A percentile compares a stretch with the other conserved stretches of the same genome.
Evolutionary conservation across 768 basidiomycete species (phyloP).

Genomic region (Chalciporus pseudorubinellus): DNA sequence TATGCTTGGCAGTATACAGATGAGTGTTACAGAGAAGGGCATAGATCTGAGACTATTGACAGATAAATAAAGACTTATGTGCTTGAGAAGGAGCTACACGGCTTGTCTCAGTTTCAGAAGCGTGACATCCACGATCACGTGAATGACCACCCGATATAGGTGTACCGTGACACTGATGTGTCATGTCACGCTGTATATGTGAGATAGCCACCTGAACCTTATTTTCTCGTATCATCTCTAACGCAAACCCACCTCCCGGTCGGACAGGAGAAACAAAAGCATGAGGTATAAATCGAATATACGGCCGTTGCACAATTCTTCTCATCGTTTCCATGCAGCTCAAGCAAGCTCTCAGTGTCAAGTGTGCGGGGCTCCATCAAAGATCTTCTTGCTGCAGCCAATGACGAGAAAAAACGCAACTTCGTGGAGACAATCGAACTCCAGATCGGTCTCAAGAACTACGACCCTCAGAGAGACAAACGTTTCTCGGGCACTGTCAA

Average conservation of each 20-base stretch:
- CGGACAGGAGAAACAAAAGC: constrained; percentile 23
- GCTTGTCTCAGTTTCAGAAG: constrained; percentile 8
- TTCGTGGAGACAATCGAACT: constrained; percentile 96
- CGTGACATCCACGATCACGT: constrained; percentile 24
- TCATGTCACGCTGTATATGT: constrained; percentile 38
- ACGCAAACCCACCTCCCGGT: constrained; percentile 7
- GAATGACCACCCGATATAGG: background rate
- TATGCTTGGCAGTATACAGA: background rate
- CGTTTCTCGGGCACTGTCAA: constrained; percentile 99
- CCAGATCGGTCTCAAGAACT: constrained; percentile 97
- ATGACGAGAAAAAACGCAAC: constrained; percentile 87
- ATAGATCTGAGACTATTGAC: constrained; percentile 11
- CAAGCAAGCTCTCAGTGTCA: constrained; percentile 94
- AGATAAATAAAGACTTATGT: constrained; percentile 6
- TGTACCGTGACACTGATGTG: constrained; percentile 16
- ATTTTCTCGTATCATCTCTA: constrained; percentile 25
- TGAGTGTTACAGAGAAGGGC: background rate
- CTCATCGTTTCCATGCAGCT: constrained; percentile 19
- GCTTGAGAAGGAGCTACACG: constrained; percentile 1
- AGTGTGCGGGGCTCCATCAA: constrained; percentile 99
- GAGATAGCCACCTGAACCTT: constrained; percentile 32
- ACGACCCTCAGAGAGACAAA: constrained; percentile 99
- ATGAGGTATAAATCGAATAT: constrained; percentile 27
- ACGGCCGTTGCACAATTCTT: no score
- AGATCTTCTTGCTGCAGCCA: constrained; percentile 81